Percentiles rank a stretch among this genome's conserved stretches.
These are phyloP conservation scores for Sicyos edulis DNA, from an alignment of 306 rosid genomes.

Conservation along the genomic window DNA sequence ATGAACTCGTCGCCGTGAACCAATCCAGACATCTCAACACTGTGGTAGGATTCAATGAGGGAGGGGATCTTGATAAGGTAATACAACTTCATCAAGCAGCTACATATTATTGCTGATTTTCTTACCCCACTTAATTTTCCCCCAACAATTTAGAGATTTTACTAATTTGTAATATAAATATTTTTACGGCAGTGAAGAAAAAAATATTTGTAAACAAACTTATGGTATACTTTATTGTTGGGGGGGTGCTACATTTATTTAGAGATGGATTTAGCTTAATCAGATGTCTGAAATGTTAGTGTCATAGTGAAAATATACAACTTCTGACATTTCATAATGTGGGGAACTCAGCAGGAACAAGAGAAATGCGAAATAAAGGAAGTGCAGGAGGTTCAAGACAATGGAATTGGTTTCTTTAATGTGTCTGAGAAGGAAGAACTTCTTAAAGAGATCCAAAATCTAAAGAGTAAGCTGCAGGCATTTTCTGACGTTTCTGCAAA, in stretches of 20 bases:
- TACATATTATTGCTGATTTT: background rate
- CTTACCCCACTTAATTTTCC: background rate
- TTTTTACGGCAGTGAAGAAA: too few relatives aligned
- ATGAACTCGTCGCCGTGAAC: conserved; percentile 31
- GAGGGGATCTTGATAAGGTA: conserved; percentile 59
- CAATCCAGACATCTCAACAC: conserved; percentile 33
- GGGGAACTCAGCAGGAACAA: conserved; percentile 33
- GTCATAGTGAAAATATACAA: too few relatives aligned
- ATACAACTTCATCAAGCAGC: conserved; percentile 14
- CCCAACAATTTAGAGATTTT: background rate
- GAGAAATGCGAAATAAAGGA: conserved; percentile 72
- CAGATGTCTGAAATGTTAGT: too few relatives aligned
- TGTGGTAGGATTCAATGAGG: conserved; percentile 4
- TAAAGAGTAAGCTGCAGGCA: conserved; percentile 62
- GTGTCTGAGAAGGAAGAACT: conserved; percentile 79
- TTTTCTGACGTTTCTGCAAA: conserved; percentile 38
- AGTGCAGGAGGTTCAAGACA: conserved; percentile 44
- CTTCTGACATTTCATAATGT: conserved; percentile 36
- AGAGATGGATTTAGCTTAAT: background rate
- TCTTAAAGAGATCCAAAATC: conserved; percentile 67
- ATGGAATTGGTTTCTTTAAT: conserved; percentile 35
- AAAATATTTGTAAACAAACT: background rate
- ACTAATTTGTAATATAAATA: background rate
- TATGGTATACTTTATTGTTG: background rate
- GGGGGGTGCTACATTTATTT: background rate